Evolutionary conservation across 2,329 filamentous ascomycete genomes (phyloP), one percentile per base, ranked within the genome.

Genomic region (Microsporum audouinii): DNA sequence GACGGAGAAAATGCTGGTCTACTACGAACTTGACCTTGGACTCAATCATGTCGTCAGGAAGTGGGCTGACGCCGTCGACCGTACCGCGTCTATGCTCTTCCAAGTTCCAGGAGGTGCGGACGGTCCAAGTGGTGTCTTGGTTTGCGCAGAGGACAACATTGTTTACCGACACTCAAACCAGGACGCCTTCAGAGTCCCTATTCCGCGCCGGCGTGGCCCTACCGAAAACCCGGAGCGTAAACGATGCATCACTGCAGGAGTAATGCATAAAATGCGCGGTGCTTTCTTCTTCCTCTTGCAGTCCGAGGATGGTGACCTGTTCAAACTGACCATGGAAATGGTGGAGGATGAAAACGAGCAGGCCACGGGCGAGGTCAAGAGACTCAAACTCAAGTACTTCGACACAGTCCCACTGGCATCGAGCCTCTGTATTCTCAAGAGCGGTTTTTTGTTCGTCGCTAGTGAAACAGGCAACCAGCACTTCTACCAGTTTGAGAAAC

Each of bases 131-230:
- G 94, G 94, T 71, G 94, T 97, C 29, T 79, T 99, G 29, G 92
- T 97, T 3, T 99, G 95, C 68, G 89, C 89, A 7, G 89, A 96
- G 69, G 94, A 96, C 71, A 95, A 86, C 69, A 88, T 99, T 70
- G 96, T 91, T 4, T 99, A 99, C 73, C 86, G 91, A n/a, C 94
- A 97, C 73, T 95, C 91, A 29, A 96, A 96, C 71, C 89, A 96
- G 68, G 88, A 92, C 65, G 85, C 91, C 1, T 91, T 95, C 73
- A 85, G 91, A 39, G 87, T 99, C 31, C 85, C 91, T 0, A 91
- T 99, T 62, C 95, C 94, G 3, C 84, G 94, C 64, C 83, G 94
- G 60, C 85, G 86, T 68, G 94, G 92, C 47, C 84, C 89, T 6
- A 94, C 90, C 0, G 95, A 99, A 73, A 91, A 99, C 70, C 91